Evolutionary conservation across 139 green algal genomes (phyloP), one percentile per base, ranked within the genome.

Genomic region (Chlamydomonas sp.): DNA sequence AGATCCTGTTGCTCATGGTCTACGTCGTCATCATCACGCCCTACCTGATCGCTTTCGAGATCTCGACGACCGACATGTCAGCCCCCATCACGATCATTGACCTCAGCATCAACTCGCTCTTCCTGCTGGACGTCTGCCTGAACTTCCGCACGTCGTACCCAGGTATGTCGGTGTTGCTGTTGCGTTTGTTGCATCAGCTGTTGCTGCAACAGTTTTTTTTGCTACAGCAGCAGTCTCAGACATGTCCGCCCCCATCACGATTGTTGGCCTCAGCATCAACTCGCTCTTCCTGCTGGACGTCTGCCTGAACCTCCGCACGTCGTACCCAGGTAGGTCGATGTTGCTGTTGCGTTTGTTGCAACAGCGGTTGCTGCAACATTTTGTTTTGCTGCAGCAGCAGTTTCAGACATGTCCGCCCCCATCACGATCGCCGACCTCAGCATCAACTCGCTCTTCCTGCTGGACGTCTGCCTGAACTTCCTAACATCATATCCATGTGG

Each of bases 41-140:
- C 0, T 84, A 79, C 43, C 49, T 77, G n/a, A 73, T 87, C 24
- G 80, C 71, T 3, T 87, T 87, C 65, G 63, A 37, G 10, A 60
- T 76, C 20, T 38, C 57, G 36, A 69, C 65, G 43, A 26, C 10
- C 26, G 61, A 70, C 30, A 35, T 78, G 4, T 31, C 36, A 31
- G 65, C 43, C 35, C 38, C 67, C 8, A 26, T 82, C 4, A 35
- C 36, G 20, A 26, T 35, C 0, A 29, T 82, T 5, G 76, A 82
- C 37, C 24, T 78, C 1, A 38, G 30, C 16, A 65, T 78, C 31
- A 75, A 73, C 38, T 0, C 48, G 2, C 3, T 79, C 13, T 79
- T 82, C 26, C 47, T 82, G 49, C 35, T 61, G 16, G 76, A 82
- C 63, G 50, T 79, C 3, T 63, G 49, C 28, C 61, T 76, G 35